These are phyloP conservation scores for Thermomyces lanuginosus DNA, from an alignment of 2,329 filamentous ascomycete species.

Conservation along the genomic window DNA sequence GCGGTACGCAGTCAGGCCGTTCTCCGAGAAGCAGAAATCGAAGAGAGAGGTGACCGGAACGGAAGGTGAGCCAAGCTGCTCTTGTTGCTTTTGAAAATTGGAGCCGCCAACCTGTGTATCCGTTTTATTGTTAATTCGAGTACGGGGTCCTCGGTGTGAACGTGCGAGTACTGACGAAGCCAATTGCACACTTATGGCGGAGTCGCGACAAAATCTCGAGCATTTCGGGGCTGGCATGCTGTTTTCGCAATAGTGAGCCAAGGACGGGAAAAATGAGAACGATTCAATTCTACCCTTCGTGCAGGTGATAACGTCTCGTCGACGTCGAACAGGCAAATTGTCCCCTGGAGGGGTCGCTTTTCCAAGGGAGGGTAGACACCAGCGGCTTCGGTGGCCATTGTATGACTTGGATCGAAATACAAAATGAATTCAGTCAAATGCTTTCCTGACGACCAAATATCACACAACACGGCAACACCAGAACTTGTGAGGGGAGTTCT, in stretches of 20 bases:
- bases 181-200: constrained; percentile 75
- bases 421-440: background rate
- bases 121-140: constrained; percentile 8
- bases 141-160: background rate
- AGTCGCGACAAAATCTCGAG: constrained; percentile 62
- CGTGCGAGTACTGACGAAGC: constrained; percentile 39
- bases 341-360: constrained; percentile 77
- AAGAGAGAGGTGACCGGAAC: constrained; percentile 68
- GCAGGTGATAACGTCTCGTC: constrained; percentile 81
- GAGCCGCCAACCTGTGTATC: constrained; percentile 55
- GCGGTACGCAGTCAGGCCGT: constrained; percentile 82
- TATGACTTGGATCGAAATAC: background rate
- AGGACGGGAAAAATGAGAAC: constrained; percentile 2
- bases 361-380: constrained; percentile 53
- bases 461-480: no score
- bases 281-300: constrained; percentile 25
- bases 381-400: constrained; percentile 17
- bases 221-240: constrained; percentile 65
- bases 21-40: constrained; percentile 96
- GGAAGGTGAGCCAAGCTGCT: constrained; percentile 62
- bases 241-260: no score
- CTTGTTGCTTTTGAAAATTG: constrained; percentile 85
- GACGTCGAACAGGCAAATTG: constrained; percentile 90
- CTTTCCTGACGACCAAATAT: no score
- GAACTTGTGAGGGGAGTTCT: no score